These are phyloP conservation scores for Hemileccinum impolitum DNA, from an alignment of 768 basidiomycete species.

Conservation along the genomic window DNA sequence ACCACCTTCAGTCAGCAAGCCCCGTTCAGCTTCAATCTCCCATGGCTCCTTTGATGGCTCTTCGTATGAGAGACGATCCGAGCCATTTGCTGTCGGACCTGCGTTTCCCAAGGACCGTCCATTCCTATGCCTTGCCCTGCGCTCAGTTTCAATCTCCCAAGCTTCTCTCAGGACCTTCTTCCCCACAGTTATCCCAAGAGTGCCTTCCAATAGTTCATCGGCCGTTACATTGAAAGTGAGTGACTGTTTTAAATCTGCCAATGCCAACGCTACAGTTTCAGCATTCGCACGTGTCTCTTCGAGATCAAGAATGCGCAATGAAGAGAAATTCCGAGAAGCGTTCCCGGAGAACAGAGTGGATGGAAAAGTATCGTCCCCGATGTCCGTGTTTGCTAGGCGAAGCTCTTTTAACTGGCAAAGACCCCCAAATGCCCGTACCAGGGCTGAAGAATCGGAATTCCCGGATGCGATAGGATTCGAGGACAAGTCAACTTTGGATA, in stretches of 20 bases:
- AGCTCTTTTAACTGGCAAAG: conserved; percentile 57
- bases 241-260: conserved; percentile 47
- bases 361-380: conserved; percentile 60
- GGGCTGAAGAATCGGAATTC: conserved; percentile 20
- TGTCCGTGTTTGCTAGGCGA: conserved; percentile 50
- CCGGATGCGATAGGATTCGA: conserved; percentile 57
- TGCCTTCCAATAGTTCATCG: conserved; percentile 52
- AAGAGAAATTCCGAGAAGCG: conserved; percentile 41
- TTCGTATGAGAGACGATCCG: conserved; percentile 4
- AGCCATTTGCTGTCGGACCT: not conserved
- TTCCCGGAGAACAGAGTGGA: conserved; percentile 14
- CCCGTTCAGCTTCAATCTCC: conserved; percentile 78
- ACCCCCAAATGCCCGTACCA: conserved; percentile 46
- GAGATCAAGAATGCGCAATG: conserved; percentile 57
- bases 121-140: conserved; percentile 41
- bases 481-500: conserved; percentile 63
- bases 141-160: conserved; percentile 79
- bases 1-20: conserved; percentile 71
- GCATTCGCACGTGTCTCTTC: conserved; percentile 59
- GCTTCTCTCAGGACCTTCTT: conserved; percentile 68
- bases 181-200: conserved; percentile 58
- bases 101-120: conserved; percentile 30
- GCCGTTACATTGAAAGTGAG: conserved; percentile 53
- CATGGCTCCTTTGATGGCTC: conserved; percentile 63
- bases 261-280: conserved; percentile 42